A percentile compares a stretch with the other conserved stretches of the same genome.
Conservation (phyloP, 208 protist genomes). For the Crithidia bombi region DNA sequence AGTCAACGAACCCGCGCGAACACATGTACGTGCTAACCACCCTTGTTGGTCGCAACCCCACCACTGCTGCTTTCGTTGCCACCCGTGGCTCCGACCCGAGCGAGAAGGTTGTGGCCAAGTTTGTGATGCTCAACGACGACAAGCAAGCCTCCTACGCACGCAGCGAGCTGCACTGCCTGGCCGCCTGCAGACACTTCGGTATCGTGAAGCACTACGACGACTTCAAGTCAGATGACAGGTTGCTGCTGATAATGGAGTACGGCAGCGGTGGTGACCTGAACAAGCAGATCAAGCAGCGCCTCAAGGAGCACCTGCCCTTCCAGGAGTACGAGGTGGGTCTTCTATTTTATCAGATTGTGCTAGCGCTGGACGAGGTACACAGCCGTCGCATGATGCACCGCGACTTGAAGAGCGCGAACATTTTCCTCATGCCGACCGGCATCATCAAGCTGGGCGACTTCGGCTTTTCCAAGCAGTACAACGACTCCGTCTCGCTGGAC, state of each 20-base stretch:
- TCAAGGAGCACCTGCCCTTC: constrained; percentile 74
- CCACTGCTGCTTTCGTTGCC: constrained; percentile 85
- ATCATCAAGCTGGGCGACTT: constrained; percentile 93
- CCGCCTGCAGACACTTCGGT: constrained; percentile 87
- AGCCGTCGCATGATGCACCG: constrained; percentile 87
- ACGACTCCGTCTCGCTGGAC: constrained; percentile 76
- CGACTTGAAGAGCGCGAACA: constrained; percentile 92
- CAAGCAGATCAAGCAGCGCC: constrained; percentile 86
- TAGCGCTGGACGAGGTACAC: constrained; percentile 90
- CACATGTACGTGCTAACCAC: constrained; percentile 86
- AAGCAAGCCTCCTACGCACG: constrained; percentile 84
- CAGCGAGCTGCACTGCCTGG: constrained; percentile 86
- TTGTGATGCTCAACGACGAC: constrained; percentile 86
- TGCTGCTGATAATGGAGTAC: constrained; percentile 92
- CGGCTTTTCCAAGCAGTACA: constrained; percentile 86
- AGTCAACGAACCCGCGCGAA: constrained; percentile 64
- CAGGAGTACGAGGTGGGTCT: constrained; percentile 86
- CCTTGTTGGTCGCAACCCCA: constrained; percentile 84
- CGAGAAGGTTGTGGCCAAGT: constrained; percentile 85
- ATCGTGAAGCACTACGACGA: constrained; percentile 92
- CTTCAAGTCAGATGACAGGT: constrained; percentile 75
- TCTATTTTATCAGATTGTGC: constrained; percentile 86
- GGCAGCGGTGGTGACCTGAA: constrained; percentile 87
- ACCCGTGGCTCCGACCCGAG: constrained; percentile 64
- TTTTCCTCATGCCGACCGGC: constrained; percentile 86